Evolutionary conservation across 352 stramenopile genomes (phyloP), one percentile per base, ranked within the genome.

Genomic region (Globisporangium orthogonon): DNA sequence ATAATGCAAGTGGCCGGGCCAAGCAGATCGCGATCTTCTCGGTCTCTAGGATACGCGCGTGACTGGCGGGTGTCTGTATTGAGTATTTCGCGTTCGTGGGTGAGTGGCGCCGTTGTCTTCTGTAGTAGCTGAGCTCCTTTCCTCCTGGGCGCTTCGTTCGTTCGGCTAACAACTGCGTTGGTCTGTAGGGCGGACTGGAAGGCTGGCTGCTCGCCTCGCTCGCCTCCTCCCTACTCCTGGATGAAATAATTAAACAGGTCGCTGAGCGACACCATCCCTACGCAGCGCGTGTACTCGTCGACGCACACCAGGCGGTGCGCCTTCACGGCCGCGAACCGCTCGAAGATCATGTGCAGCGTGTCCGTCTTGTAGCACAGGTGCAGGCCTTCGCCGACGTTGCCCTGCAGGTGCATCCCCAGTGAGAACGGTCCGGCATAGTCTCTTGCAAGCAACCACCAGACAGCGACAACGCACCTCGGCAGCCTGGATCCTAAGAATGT

Each of bases 181-280:
- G 33, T 37, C 23, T 23, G 23, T 23, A 23, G 23, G 23, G 23
- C 23, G 23, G 33, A 9, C 6, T 37, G 33, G 6, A 5, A 10
- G 6, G 33, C 33, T 5, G 10, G 33, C 33, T 37, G 33, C 33
- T 47, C 30, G 17, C 15, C 17, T 33, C 18, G 17, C 1, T 58
- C 11, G 3, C 37, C 44, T 58, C 23, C 14, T 49, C 30, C 51
- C 48, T 65, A 66, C 73, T 92, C 87, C 61, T 91, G 68, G 53
- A 94, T 71, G 71, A 94, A 94, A 86, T 94, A 94, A 82, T 91
- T 90, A 78, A 94, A 94, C 77, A 94, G 71, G 71, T 94, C 84
- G 63, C 84, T 92, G 56, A 94, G 78, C 53, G 84, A 89, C 69
- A 94, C 78, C 61, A 94, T 73, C 54, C 84, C 84, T 50, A 92